Evolutionary conservation across 1,139 yeast genomes (phyloP).

Genomic region (Yueomyces sp.): DNA sequence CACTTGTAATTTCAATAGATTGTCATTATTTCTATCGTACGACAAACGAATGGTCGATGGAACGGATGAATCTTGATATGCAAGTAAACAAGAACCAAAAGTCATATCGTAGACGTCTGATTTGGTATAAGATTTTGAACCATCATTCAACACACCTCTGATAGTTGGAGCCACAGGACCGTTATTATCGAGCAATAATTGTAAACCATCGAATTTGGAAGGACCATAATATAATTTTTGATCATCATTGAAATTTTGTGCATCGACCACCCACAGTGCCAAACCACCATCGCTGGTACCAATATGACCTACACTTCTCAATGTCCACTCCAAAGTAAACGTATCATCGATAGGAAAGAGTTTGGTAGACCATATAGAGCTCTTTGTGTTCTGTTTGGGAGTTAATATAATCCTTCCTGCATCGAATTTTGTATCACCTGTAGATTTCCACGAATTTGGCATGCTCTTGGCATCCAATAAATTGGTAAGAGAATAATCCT

Average conservation of each 20-base stretch:
- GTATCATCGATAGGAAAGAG: conserved; percentile 21
- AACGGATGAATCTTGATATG: conserved; percentile 51
- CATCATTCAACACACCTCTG: conserved; percentile 44
- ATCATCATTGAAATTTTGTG: background rate
- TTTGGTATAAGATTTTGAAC: conserved; percentile 19
- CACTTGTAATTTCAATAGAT: conserved; percentile 45
- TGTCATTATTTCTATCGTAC: conserved; percentile 30
- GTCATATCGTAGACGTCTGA: conserved; percentile 21
- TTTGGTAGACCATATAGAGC: conserved; percentile 36
- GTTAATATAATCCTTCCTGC: conserved; percentile 35
- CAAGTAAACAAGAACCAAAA: conserved; percentile 42
- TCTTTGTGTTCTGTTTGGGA: conserved; percentile 30
- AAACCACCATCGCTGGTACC: conserved; percentile 25
- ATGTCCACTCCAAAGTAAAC: conserved; percentile 50
- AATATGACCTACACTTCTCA: conserved; percentile 42
- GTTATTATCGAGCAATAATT: conserved; percentile 33
- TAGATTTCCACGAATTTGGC: conserved; percentile 24
- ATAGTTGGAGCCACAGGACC: conserved; percentile 31
- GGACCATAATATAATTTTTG: conserved; percentile 7
- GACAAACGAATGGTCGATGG: conserved; percentile 53
- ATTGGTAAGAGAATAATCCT: conserved; percentile 28
- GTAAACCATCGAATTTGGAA: conserved; percentile 42
- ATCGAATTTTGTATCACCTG: conserved; percentile 25
- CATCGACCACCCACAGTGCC: conserved; percentile 2
- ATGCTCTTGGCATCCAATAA: conserved; percentile 16